A percentile compares a stretch with the other conserved stretches of the same genome.
These are phyloP conservation scores for Solanum bulbocastanum DNA, from an alignment of 257 asterid genomes.

Conservation along the genomic window DNA sequence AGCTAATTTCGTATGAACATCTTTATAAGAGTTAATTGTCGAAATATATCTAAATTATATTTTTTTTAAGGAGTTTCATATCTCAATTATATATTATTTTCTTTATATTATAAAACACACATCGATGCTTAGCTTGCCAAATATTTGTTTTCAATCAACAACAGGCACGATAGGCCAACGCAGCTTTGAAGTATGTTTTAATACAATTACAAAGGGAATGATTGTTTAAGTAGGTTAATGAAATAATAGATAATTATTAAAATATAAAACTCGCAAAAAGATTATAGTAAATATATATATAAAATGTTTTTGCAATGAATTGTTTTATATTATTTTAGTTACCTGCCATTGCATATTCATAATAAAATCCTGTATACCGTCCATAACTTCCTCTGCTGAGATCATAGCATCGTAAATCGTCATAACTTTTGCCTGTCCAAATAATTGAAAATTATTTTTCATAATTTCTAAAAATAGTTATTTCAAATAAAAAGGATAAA, in stretches of 20 bases:
- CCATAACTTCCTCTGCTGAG: slow-evolving; percentile 31
- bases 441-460: no score
- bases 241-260: neutral
- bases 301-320: neutral
- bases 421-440: slow-evolving; percentile 27
- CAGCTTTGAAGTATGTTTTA: neutral
- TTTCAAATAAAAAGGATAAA: neutral
- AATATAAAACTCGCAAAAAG: neutral
- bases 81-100: neutral
- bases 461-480: neutral
- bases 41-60: no score
- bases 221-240: neutral
- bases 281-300: neutral
- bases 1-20: neutral
- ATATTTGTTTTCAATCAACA: neutral
- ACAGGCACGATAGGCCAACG: neutral
- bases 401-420: slow-evolving; percentile 34
- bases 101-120: neutral
- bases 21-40: neutral
- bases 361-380: slow-evolving; percentile 23
- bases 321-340: neutral
- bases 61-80: neutral
- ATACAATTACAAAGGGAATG: neutral
- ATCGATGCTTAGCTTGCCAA: no score
- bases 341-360: slow-evolving; percentile 39